Percentiles rank a stretch among this genome's conserved stretches.
phyloP scores from a whole-genome alignment of 2,329 filamentous ascomycete species.

The Exophiala phaeomuriformis region DNA sequence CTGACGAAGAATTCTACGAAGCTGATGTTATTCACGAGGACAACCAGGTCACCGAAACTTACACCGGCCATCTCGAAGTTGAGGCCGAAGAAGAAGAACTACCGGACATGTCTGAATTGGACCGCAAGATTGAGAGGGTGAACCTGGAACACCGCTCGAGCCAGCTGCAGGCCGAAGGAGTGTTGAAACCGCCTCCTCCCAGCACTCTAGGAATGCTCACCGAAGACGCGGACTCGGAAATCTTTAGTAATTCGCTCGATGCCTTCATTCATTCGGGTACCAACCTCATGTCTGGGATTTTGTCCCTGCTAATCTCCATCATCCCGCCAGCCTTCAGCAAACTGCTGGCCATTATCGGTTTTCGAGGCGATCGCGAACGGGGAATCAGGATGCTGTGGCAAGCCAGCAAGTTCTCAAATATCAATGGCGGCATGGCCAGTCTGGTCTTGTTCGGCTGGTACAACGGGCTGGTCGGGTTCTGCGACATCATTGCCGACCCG shows the following conservation, averaged over 20 bases:
- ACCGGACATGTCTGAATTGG: slow-evolving; percentile 17
- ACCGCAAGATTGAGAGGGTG: slow-evolving; percentile 21
- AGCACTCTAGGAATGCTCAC: slow-evolving; percentile 31
- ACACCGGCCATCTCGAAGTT: slow-evolving; percentile 42
- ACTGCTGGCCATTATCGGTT: slow-evolving; percentile 80
- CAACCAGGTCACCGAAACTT: slow-evolving; percentile 41
- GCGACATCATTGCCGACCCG: slow-evolving; percentile 67
- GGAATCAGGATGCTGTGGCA: slow-evolving; percentile 86
- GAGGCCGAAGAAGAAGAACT: slow-evolving; percentile 25
- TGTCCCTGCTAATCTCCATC: slow-evolving; percentile 83
- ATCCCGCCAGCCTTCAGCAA: slow-evolving; percentile 85
- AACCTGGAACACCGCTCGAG: slow-evolving; percentile 14
- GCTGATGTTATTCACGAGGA: slow-evolving; percentile 45
- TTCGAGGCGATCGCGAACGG: slow-evolving; percentile 75
- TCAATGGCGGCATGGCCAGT: slow-evolving; percentile 82
- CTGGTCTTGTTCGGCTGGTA: slow-evolving; percentile 79
- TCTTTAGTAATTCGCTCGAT: slow-evolving; percentile 70
- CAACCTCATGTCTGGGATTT: slow-evolving; percentile 81
- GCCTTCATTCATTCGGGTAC: slow-evolving; percentile 82
- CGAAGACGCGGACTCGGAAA: slow-evolving; percentile 52
- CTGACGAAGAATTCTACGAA: slow-evolving; percentile 51
- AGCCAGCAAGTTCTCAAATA: slow-evolving; percentile 73
- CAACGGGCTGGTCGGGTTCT: slow-evolving; percentile 75
- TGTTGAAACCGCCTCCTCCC: slow-evolving; percentile 12
- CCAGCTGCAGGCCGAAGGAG: slow-evolving; percentile 11